Percentiles rank a stretch among this genome's conserved stretches.
phyloP scores from a whole-genome alignment of 768 basidiomycete species.

The Chalciporus pseudorubinellus region DNA sequence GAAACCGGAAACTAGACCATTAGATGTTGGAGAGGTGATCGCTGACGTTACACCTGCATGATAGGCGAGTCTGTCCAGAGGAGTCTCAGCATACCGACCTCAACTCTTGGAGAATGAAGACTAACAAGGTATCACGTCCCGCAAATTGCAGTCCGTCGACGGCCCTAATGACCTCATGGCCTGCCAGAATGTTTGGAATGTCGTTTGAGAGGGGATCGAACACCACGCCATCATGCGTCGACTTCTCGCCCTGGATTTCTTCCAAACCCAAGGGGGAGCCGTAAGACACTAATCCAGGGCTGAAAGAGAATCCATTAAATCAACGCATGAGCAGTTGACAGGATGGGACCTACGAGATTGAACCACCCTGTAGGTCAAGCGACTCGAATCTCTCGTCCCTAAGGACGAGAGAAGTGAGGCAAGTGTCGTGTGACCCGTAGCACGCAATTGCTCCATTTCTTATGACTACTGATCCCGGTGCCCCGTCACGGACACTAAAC shows the following conservation, averaged over 20 bases:
- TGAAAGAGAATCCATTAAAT: constrained; percentile 19
- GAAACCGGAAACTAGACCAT: constrained; percentile 54
- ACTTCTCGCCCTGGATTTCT: constrained; percentile 52
- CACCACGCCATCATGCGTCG: constrained; percentile 59
- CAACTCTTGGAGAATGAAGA: constrained; percentile 1
- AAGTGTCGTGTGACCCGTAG: constrained; percentile 36
- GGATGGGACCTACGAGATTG: constrained; percentile 43
- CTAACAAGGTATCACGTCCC: constrained; percentile 56
- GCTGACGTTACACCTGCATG: constrained; percentile 61
- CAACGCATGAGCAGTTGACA: not conserved
- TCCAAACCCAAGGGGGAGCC: constrained; percentile 48
- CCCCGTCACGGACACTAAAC: constrained; percentile 11
- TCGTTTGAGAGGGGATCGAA: constrained; percentile 37
- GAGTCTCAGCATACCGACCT: constrained; percentile 5
- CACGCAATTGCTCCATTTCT: constrained; percentile 55
- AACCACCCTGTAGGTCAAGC: constrained; percentile 66
- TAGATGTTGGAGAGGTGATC: constrained; percentile 53
- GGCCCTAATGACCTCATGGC: constrained; percentile 50
- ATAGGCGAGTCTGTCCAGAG: constrained; percentile 57
- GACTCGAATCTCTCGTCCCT: constrained; percentile 30
- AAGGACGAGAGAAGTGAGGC: constrained; percentile 15
- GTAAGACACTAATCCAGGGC: constrained; percentile 45
- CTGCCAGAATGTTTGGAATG: constrained; percentile 37
- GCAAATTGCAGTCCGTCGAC: constrained; percentile 73
- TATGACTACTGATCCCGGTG: constrained; percentile 47